A percentile compares a stretch with the other conserved stretches of the same genome.
Conservation (phyloP, 2,329 filamentous ascomycete genomes). For the Trichoderma harzianum region DNA sequence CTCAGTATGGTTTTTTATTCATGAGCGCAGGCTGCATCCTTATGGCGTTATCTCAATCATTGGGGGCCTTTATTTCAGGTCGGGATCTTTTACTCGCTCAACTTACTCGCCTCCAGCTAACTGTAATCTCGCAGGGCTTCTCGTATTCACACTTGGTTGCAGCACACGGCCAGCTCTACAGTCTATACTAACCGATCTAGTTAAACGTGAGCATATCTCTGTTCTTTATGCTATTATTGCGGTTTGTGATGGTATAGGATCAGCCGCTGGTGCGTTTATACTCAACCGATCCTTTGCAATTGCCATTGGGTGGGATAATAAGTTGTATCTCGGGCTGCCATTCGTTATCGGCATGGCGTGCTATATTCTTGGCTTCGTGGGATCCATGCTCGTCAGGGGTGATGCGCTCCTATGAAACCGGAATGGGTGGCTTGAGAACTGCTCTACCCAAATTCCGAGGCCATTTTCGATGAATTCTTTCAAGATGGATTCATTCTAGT, state of each 20-base stretch:
- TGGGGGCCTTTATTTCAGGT: not conserved
- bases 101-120: not conserved
- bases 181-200: slow-evolving; percentile 6
- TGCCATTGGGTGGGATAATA: slow-evolving; percentile 3
- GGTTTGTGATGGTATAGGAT: slow-evolving; percentile 6
- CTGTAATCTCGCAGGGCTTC: not conserved
- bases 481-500: not conserved
- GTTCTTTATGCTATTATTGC: slow-evolving; percentile 1
- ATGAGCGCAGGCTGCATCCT: slow-evolving; percentile 7
- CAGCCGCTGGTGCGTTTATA: slow-evolving; percentile 6
- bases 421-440: not conserved
- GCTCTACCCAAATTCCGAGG: not conserved
- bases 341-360: not conserved
- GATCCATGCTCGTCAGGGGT: not conserved
- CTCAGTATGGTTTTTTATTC: not conserved
- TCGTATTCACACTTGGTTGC: slow-evolving; percentile 8
- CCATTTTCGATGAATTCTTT: not conserved
- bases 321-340: slow-evolving; percentile 3
- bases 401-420: not conserved
- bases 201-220: not conserved
- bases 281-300: slow-evolving; percentile 4
- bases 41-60: not conserved
- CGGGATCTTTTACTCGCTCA: not conserved
- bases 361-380: not conserved
- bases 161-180: slow-evolving; percentile 2